Evolutionary conservation across 106 monocot species (phyloP), one percentile per base, ranked within the genome.

Genomic region (Triglochin maritima): DNA sequence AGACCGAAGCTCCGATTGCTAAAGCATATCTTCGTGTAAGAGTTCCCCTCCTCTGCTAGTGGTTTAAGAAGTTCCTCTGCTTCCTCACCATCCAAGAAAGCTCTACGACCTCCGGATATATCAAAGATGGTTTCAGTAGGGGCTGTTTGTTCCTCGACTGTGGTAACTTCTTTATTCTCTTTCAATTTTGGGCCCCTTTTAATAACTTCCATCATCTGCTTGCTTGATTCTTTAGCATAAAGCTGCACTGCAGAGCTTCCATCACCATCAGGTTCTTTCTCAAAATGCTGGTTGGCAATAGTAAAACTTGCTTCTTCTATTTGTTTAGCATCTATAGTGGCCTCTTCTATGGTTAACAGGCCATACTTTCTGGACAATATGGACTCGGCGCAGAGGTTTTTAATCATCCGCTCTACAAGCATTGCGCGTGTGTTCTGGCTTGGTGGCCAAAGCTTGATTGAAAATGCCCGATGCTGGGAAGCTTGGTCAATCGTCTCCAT

Each of bases 141-240:
- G 16, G 17, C 52, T 55, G 59, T 12, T 14, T 47, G 11, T 46
- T 57, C 57, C 46, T 66, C 66, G 46, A 50, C 13, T 43, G 11
- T 50, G 47, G 16, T 42, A 2, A 59, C 16, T 1, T 59, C 48
- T 4, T 48, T 68, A 44, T 67, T 69, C 50, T 73, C 71, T 68
- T 72, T 79, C 4, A 67, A 61, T 47, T 56, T 78, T 17, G 94
- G 94, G 8, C 94, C 90, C 59, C 64, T 68, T 65, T 90, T 95
- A 48, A 95, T 77, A 59, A 81, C 85, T 71, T 95, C 87, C 7
- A 95, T 75, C 83, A 95, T 90, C 3, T 79, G 78, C 49, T 81
- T 89, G 65, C 94, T 95, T 2, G 90, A 81, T 89, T 95, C 85
- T 70, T 90, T 95, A 50, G 94, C 94, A 69, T 95, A 95, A 3